Base-by-base conservation (phyloP, 1,284 basidiomycete species). In the Rhodotorula mucilaginosa region DNA sequence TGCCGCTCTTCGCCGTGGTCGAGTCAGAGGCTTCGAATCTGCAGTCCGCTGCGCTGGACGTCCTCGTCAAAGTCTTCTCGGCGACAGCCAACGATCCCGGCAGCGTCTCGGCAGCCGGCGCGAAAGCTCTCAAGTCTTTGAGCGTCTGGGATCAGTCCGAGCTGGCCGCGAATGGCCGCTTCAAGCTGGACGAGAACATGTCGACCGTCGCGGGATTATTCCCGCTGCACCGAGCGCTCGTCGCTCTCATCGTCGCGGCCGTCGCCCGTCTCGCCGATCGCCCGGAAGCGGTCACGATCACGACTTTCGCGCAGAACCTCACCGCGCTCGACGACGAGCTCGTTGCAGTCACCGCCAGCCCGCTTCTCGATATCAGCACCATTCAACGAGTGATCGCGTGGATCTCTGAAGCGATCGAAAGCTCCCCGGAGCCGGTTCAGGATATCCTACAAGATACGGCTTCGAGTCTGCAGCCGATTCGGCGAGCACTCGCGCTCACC, bases 281-380 rank as follows among this genome's bases (percentile, higher is more conserved):
- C 58, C 26, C 18, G 7, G 67, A 73, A 19, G 65, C 29, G 19
- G 6, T 12, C 72, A 65, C 66, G 0, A 58, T 74, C 39, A 58
- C 59, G 15, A 61, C 21, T 1, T 60, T 63, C 6, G 60, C 58
- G 58, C 64, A 65, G 48, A 15, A 56, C 1, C 54, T 76, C 6
- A 65, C 65, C 19, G 57, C 69, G 74, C 76, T 69, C 66, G 13
- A 62, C n/a, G 5, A 69, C 63, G 56, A 76, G 26, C 74, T 83
- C 54, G 81, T 82, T 74, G 71, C 77, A 16, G 78, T 80, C 67
- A 78, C 78, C 48, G 72, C 73, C 39, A 58, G 61, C 2, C 62
- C 75, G 13, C 75, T 77, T 1, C 81, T 83, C 73, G 82, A 83
- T 72, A 84, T 82, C 73, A 83, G 84, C 15, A 80, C 83, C 1